Evolutionary conservation across 805 yeast species (phyloP).

Genomic region (Saccharomycopsis capsularis): DNA sequence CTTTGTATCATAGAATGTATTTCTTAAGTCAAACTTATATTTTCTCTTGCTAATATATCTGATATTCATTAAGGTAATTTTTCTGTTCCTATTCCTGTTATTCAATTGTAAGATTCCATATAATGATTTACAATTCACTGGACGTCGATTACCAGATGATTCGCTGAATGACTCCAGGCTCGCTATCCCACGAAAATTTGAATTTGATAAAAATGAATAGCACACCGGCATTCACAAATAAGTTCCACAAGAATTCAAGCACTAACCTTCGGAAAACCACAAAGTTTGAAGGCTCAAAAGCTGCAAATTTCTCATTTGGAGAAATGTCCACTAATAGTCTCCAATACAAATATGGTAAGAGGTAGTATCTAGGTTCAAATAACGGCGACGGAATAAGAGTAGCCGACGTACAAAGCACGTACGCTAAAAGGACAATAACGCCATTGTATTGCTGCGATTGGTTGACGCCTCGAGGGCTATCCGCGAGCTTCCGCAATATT

Average conservation of each 20-base stretch:
- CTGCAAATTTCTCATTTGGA: constrained; percentile 27
- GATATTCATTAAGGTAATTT: not conserved
- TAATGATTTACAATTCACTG: too few relatives aligned
- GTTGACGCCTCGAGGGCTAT: not conserved
- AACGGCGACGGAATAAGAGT: constrained; percentile 85
- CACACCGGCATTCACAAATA: constrained; percentile 46
- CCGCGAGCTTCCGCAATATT: not conserved
- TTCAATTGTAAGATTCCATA: too few relatives aligned
- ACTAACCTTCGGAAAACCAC: constrained; percentile 30
- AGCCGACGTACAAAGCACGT: constrained; percentile 42
- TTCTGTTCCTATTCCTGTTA: constrained; percentile 38
- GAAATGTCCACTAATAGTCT: constrained; percentile 47
- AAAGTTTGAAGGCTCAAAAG: constrained; percentile 15
- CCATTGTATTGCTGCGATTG: not conserved
- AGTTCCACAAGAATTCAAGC: constrained; percentile 58
- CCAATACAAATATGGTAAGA: constrained; percentile 72
- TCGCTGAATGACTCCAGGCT: constrained; percentile 54
- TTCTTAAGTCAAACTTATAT: too few relatives aligned
- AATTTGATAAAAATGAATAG: constrained; percentile 49
- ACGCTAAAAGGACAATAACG: constrained; percentile 39
- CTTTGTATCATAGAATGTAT: constrained; percentile 10
- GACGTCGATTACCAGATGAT: constrained; percentile 94
- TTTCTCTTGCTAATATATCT: not conserved
- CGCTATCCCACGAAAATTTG: constrained; percentile 64
- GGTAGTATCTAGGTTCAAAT: constrained; percentile 90